phyloP scores from a whole-genome alignment of 192 early-diverging fungal species.

The Geosiphon pyriformis region DNA sequence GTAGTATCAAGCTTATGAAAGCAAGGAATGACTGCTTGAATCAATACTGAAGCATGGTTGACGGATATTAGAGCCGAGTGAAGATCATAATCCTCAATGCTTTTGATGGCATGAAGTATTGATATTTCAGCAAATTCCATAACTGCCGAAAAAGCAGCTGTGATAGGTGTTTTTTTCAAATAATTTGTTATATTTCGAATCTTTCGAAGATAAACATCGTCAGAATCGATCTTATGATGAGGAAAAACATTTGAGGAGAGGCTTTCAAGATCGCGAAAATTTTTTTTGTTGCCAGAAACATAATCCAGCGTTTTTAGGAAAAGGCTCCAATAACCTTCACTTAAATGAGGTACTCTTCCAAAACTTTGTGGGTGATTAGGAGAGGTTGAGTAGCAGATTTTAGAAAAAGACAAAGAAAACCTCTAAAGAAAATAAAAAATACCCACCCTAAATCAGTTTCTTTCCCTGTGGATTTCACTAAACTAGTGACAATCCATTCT shows the following conservation, averaged over 20 bases:
- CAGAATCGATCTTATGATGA: not conserved
- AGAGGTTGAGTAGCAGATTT: too few species aligned
- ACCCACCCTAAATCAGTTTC: not conserved
- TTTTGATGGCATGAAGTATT: not conserved
- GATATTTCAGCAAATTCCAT: not conserved
- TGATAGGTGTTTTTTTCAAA: not conserved
- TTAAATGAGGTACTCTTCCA: not conserved
- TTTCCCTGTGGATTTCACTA: not conserved
- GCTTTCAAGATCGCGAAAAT: too few species aligned
- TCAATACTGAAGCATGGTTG: too few species aligned
- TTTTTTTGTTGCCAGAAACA: too few species aligned
- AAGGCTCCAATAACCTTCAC: not conserved
- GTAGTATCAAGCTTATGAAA: not conserved
- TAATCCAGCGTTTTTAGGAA: not conserved
- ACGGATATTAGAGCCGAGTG: too few species aligned
- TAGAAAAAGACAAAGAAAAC: not conserved
- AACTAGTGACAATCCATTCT: not conserved
- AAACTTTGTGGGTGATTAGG: too few species aligned
- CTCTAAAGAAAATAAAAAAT: not conserved
- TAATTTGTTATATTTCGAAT: not conserved
- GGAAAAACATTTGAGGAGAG: too few species aligned
- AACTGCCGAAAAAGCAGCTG: not conserved
- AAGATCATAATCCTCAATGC: not conserved
- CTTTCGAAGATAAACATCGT: not conserved
- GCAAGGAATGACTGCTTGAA: not conserved